Evolutionary conservation across 768 basidiomycete genomes (phyloP), one percentile per base, ranked within the genome.

Genomic region (Lactarius vividus): DNA sequence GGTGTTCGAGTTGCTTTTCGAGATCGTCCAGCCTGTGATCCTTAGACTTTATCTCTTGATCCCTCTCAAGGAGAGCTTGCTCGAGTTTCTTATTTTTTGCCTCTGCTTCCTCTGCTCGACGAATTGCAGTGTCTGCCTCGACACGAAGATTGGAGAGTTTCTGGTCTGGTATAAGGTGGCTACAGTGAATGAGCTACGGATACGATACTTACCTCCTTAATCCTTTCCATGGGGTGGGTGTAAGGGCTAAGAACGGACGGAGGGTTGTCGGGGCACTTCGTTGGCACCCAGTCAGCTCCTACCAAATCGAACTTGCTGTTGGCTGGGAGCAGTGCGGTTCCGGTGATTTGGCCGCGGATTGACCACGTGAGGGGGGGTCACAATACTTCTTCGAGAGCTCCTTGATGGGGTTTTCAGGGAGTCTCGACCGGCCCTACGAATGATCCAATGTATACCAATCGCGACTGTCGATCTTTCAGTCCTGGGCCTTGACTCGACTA

Each of bases 1-100:
- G 1, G 0, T 39, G 42, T 59, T 55, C 66, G 40, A 44, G 18
- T 13, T 18, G 0, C 5, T 7, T 13, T 31, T 67, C 66, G 35
- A 67, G 66, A 16, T n/a, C 33, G 23, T 59, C 66, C 52, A 67
- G 23, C 42, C 52, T 58, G 61, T 67, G 66, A 37, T 67, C 57
- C 28, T 67, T 67, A 13, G 66, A 67, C 61, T 54, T 59, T n/a
- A 67, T 59, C 4, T 67, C 66, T 37, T 67, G 61, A 0, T 67
- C 66, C 42, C n/a, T 58, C 52, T 67, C 61, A 15, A 67, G 66
- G 5, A 67, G 61, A 2, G 66, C 33, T n/a, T 67, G 61, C 42
- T 67, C 55, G 33, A 67, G 66, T 52, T 16, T 4, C 62, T 67
- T 67, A 29, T 46, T 59, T 33, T 59, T 59, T 11, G 40, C 23